These are phyloP conservation scores for Letharia lupina DNA, from an alignment of 495 filamentous ascomycete species.

Conservation along the genomic window DNA sequence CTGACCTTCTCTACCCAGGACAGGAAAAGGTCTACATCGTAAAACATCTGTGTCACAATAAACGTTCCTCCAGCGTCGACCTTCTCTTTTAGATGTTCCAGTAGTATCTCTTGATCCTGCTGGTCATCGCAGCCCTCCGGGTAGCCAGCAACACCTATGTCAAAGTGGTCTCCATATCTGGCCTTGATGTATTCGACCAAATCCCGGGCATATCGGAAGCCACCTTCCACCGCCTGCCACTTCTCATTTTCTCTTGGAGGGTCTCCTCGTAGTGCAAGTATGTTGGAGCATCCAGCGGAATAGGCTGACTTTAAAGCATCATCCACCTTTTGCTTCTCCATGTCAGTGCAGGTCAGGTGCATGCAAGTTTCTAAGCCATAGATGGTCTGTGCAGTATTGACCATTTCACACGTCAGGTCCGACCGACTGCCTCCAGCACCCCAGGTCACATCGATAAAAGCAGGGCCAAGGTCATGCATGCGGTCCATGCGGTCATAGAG, in stretches of 20 bases:
- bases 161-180: slow-evolving; percentile 90
- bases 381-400: slow-evolving; percentile 89
- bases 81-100: slow-evolving; percentile 96
- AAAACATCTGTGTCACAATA: slow-evolving; percentile 99
- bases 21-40: slow-evolving; percentile 91
- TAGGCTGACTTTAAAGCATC: slow-evolving; percentile 81
- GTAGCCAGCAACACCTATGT: slow-evolving; percentile 96
- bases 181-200: slow-evolving; percentile 86
- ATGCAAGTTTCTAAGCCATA: slow-evolving; percentile 98
- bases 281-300: slow-evolving; percentile 94
- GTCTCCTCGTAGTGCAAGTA: slow-evolving; percentile 88
- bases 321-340: slow-evolving; percentile 86
- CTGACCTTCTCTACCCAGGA: slow-evolving; percentile 80
- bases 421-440: slow-evolving; percentile 88
- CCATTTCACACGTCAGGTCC: slow-evolving; percentile 95
- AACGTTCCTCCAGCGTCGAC: slow-evolving; percentile 90
- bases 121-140: slow-evolving; percentile 95
- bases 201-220: slow-evolving; percentile 88
- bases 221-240: slow-evolving; percentile 78
- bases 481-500: slow-evolving; percentile 99
- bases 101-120: slow-evolving; percentile 68
- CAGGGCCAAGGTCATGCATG: slow-evolving; percentile 88
- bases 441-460: slow-evolving; percentile 98
- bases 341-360: slow-evolving; percentile 98
- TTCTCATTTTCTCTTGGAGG: slow-evolving; percentile 90